phyloP scores from a whole-genome alignment of 2,329 filamentous ascomycete genomes.

The Aspergillus proliferans region DNA sequence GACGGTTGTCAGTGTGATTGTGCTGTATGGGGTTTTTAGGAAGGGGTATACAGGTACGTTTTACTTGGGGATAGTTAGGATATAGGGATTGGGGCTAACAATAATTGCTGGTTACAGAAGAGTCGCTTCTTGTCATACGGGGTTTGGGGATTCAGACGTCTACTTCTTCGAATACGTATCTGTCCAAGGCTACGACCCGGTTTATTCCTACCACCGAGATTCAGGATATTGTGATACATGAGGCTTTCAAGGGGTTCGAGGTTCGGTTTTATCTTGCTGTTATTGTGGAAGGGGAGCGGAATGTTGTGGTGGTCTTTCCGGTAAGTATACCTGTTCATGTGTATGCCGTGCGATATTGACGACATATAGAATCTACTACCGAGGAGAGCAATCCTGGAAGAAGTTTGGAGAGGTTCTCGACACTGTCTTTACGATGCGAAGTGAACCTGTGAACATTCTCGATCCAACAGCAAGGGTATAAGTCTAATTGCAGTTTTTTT shows the following conservation, averaged over 20 bases:
- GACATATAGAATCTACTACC: conserved; percentile 59
- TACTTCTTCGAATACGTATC: conserved; percentile 62
- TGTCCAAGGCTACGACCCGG: conserved; percentile 56
- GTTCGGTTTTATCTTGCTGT: conserved; percentile 85
- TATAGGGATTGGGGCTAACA: conserved; percentile 38
- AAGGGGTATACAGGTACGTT: conserved; percentile 47
- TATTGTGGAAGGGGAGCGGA: conserved; percentile 79
- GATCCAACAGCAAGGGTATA: not conserved
- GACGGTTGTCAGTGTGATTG: conserved; percentile 29
- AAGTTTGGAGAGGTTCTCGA: conserved; percentile 81
- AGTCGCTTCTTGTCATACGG: conserved; percentile 81
- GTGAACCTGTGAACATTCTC: not conserved
- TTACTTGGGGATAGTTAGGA: not conserved
- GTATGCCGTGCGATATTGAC: conserved; percentile 5
- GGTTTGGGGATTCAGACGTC: conserved; percentile 87
- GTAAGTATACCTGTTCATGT: conserved; percentile 33
- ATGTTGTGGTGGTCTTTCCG: conserved; percentile 93
- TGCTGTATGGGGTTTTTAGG: conserved; percentile 42
- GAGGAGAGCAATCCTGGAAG: conserved; percentile 66
- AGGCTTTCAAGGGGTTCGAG: conserved; percentile 88
- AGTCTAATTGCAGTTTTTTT: conserved; percentile 11
- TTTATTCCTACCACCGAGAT: conserved; percentile 91
- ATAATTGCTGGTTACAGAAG: conserved; percentile 50
- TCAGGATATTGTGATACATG: conserved; percentile 87
- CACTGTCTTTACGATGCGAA: conserved; percentile 72